Evolutionary conservation across 2,329 filamentous ascomycete genomes (phyloP).

Genomic region (Trichophyton benhamiae): DNA sequence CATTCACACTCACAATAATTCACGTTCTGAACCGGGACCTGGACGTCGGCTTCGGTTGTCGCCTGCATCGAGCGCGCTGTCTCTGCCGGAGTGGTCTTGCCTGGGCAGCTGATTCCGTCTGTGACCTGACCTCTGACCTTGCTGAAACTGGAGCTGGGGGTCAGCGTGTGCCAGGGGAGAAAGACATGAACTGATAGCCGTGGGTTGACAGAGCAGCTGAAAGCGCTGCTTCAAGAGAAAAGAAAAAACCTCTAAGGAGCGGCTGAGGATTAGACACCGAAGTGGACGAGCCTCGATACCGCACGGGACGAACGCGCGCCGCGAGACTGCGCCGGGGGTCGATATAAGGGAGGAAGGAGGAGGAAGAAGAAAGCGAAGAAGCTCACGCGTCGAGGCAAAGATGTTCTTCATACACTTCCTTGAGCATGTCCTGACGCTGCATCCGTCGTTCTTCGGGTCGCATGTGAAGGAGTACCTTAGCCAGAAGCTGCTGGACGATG

Average conservation of each 20-base stretch:
- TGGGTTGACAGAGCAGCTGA: not conserved
- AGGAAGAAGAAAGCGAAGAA: too few relatives aligned
- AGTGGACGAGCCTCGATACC: not conserved
- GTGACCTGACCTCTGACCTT: not conserved
- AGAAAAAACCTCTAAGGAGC: not conserved
- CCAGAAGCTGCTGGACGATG: slow-evolving; percentile 77
- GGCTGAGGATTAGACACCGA: not conserved
- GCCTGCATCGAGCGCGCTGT: not conserved
- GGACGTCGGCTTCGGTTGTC: not conserved
- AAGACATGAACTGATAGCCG: not conserved
- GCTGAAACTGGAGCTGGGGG: not conserved
- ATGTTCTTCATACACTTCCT: slow-evolving; percentile 99
- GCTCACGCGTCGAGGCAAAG: slow-evolving; percentile 6
- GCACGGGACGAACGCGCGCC: not conserved
- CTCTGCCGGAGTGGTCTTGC: too few relatives aligned
- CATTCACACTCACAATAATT: too few relatives aligned
- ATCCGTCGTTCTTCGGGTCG: slow-evolving; percentile 92
- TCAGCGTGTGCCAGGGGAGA: not conserved
- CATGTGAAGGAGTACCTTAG: slow-evolving; percentile 88
- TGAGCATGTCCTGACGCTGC: slow-evolving; percentile 85
- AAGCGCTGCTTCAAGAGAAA: not conserved
- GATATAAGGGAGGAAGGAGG: not conserved
- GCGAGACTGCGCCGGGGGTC: not conserved
- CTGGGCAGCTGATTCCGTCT: not conserved
- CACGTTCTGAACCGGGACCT: too few relatives aligned